Base-by-base conservation (phyloP, 768 basidiomycete species). In the Panaeolus papilionaceus region DNA sequence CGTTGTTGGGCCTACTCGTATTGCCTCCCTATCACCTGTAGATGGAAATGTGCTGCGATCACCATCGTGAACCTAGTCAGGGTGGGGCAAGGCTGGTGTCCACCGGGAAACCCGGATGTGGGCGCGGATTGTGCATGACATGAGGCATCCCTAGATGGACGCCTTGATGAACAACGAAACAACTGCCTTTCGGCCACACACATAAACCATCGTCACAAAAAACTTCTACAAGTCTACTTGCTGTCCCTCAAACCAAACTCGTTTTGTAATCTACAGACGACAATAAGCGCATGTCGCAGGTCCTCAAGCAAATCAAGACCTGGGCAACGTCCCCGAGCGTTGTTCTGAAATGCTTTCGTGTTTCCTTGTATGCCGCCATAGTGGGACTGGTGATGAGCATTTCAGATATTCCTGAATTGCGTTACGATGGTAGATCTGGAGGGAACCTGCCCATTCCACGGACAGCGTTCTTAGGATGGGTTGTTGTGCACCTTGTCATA, bases 361-460 rank as follows among this genome's bases (percentile, higher is more conserved):
- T 58, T 58, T 58, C 11, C 28, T 58, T 58, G 54, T 58, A 58
- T 37, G 26, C 54, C 4, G 54, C 54, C 12, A 58, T 58, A 58
- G 54, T 58, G 12, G 54, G 54, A 6, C 33, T 58, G 14, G 54
- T 58, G 1, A 58, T 58, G 54, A 58, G 54, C 28, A 58, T 58
- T 23, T 58, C 54, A 12, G 54, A 58, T 16, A 28, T 58, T 10
- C 54, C 54, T 4, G 54, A 18, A 28, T 33, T 58, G 54, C 26
- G 54, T 1, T 58, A 58, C 33, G 54, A 58, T 23, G 54, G 54
- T 7, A 58, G 54, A 58, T 28, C 54, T 58, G 54, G 54, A 37
- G 54, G 54, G 14, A 28, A 28, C 33, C 33, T 58, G 11, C 54
- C 54, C 12, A 33, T 58, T 23, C 54, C 54, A 58, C 26, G 54